phyloP scores from a whole-genome alignment of 176 grass and related monocot genomes.

The Lolium perenne region DNA sequence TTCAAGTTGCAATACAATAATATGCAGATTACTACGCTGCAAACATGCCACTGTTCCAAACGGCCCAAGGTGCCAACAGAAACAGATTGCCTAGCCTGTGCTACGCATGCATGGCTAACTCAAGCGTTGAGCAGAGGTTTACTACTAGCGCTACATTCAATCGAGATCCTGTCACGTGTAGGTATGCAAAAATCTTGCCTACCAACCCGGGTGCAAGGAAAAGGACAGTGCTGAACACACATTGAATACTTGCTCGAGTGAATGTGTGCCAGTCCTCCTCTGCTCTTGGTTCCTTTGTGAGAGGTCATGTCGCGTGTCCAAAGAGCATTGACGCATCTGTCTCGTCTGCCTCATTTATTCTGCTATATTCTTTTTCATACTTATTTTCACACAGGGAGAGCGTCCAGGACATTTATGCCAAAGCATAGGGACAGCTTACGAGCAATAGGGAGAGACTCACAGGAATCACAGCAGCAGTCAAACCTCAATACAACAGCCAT shows the following conservation, averaged over 20 bases:
- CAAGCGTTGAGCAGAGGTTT: not conserved
- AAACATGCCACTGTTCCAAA: not conserved
- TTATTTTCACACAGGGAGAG: not conserved
- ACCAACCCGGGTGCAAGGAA: conserved; percentile 42
- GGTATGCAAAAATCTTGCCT: conserved; percentile 38
- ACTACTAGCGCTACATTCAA: not conserved
- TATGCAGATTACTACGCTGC: not conserved
- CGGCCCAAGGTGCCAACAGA: not conserved
- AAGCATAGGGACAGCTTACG: not conserved
- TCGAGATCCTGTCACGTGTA: conserved; percentile 27
- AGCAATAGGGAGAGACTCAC: not conserved
- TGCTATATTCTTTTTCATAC: not conserved
- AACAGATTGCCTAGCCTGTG: not conserved
- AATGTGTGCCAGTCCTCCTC: not conserved
- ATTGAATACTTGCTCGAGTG: conserved; percentile 31
- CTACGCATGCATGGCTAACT: conserved; percentile 20
- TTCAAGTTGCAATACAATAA: not conserved
- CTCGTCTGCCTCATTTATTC: conserved; percentile 10
- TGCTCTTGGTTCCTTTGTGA: not conserved
- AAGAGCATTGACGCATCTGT: conserved; percentile 28
- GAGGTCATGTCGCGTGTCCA: conserved; percentile 4
- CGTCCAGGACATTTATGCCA: not conserved
- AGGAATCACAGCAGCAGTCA: not conserved
- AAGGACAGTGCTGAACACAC: conserved; percentile 44
- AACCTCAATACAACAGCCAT: not conserved